phyloP scores from a whole-genome alignment of 441 rosid species.

The Gossypium davidsonii region DNA sequence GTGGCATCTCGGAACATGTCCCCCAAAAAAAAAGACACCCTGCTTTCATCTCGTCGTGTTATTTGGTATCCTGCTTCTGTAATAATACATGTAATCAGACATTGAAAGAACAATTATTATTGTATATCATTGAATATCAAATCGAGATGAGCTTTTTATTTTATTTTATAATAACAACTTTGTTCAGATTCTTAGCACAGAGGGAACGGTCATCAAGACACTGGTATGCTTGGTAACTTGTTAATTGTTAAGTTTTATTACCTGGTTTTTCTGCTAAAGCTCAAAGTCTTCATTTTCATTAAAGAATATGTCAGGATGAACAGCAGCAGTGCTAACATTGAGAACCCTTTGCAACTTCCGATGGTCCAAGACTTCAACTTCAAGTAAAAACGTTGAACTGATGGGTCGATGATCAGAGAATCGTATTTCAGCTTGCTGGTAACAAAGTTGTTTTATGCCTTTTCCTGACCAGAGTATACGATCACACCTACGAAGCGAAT shows the following conservation, averaged over 20 bases:
- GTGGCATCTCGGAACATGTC: neutral
- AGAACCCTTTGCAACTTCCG: slow-evolving; percentile 79
- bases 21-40: neutral
- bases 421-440: slow-evolving; percentile 54
- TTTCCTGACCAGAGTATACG: slow-evolving; percentile 88
- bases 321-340: slow-evolving; percentile 55
- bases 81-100: neutral
- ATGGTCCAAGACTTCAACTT: slow-evolving; percentile 80
- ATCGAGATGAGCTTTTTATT: neutral
- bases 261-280: slow-evolving; percentile 23
- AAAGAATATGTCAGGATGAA: slow-evolving; percentile 60
- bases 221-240: neutral
- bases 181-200: too few relatives aligned
- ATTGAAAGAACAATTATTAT: neutral
- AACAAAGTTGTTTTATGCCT: slow-evolving; percentile 70
- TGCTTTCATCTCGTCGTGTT: neutral
- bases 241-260: slow-evolving; percentile 9
- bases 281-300: slow-evolving; percentile 23
- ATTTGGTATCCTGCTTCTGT: neutral
- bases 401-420: slow-evolving; percentile 95
- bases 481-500: slow-evolving; percentile 59
- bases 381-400: slow-evolving; percentile 59
- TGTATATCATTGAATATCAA: neutral
- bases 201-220: too few relatives aligned
- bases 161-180: too few relatives aligned